Evolutionary conservation across 768 basidiomycete species (phyloP).

Genomic region (Termitomyces sp.): DNA sequence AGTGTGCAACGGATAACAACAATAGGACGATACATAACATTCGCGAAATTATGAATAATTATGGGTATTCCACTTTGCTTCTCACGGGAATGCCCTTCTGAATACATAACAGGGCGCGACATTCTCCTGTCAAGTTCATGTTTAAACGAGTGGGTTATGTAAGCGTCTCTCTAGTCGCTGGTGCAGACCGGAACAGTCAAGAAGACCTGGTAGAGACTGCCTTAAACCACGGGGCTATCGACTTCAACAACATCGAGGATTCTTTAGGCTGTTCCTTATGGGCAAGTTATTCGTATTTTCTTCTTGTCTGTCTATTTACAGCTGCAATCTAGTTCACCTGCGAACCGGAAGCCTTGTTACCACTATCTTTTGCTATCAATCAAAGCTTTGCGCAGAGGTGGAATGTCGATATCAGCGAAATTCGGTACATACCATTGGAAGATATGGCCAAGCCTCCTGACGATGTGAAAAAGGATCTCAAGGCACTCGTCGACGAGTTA

Average conservation of each 20-base stretch:
- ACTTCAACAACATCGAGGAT: slow-evolving; percentile 13
- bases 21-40: slow-evolving; percentile 57
- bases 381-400: slow-evolving; percentile 16
- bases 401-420: slow-evolving; percentile 24
- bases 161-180: slow-evolving; percentile 31
- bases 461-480: slow-evolving; percentile 35
- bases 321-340: slow-evolving; percentile 37
- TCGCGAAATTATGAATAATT: slow-evolving; percentile 42
- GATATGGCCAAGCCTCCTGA: too few relatives aligned
- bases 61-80: slow-evolving; percentile 31
- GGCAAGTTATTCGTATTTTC: neutral
- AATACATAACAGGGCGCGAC: slow-evolving; percentile 41
- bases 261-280: slow-evolving; percentile 5
- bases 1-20: slow-evolving; percentile 58
- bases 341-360: slow-evolving; percentile 31
- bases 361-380: slow-evolving; percentile 30
- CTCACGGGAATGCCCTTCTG: neutral
- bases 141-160: slow-evolving; percentile 54
- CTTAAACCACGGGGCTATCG: slow-evolving; percentile 15
- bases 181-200: slow-evolving; percentile 17
- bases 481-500: slow-evolving; percentile 42
- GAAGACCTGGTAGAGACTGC: slow-evolving; percentile 24
- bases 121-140: slow-evolving; percentile 62
- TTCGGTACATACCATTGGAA: slow-evolving; percentile 51
- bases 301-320: neutral